Percentiles rank a stretch among this genome's conserved stretches.
phyloP scores from a whole-genome alignment of 1,139 yeast species.

The Protomyces inouyei region DNA sequence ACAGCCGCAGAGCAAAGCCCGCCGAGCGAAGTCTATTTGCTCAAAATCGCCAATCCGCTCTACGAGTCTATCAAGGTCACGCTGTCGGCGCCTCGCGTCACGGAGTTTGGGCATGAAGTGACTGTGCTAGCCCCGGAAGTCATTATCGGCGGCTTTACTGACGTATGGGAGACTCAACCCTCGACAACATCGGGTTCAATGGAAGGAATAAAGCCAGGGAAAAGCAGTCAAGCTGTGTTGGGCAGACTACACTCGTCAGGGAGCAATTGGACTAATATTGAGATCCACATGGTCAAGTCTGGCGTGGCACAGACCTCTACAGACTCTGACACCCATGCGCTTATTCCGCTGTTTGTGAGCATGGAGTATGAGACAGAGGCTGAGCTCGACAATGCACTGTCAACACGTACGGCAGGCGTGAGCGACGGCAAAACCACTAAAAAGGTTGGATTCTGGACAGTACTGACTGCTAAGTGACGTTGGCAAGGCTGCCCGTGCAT shows the following conservation, averaged over 20 bases:
- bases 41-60: constrained; percentile 32
- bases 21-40: constrained; percentile 20
- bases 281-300: background rate
- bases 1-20: background rate
- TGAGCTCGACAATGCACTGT: background rate
- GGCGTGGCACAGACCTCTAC: background rate
- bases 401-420: background rate
- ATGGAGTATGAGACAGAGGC: background rate
- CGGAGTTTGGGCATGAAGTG: constrained; percentile 29
- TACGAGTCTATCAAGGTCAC: constrained; percentile 27
- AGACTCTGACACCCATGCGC: background rate
- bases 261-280: background rate
- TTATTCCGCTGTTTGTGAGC: background rate
- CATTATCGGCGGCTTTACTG: constrained; percentile 29
- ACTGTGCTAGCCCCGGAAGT: constrained; percentile 30
- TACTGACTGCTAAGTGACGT: background rate
- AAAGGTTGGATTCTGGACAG: background rate
- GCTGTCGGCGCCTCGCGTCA: constrained; percentile 29
- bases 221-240: background rate
- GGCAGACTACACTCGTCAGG: background rate
- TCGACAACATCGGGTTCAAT: background rate
- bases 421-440: background rate
- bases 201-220: background rate
- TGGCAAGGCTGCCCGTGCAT: no score
- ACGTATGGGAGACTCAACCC: constrained; percentile 24